A percentile compares a stretch with the other conserved stretches of the same genome.
Evolutionary conservation across 345 rosid genomes (phyloP).

Genomic region (Hibiscus trionum): DNA sequence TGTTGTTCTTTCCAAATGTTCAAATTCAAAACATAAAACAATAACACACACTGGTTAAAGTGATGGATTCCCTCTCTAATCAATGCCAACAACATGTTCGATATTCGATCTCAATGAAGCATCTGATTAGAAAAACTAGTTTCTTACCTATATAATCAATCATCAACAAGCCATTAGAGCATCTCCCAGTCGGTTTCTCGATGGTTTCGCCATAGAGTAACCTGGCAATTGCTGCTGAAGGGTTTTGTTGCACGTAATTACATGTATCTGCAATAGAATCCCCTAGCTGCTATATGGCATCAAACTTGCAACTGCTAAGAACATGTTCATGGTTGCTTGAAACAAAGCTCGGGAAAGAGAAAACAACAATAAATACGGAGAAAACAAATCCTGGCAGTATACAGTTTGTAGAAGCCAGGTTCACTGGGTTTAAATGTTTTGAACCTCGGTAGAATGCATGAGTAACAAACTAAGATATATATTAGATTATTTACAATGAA

Average conservation of each 20-base stretch:
- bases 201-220: neutral
- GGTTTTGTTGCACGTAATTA: neutral
- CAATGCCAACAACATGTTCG: neutral
- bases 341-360: neutral
- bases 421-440: too few relatives aligned
- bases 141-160: neutral
- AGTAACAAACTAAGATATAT: too few relatives aligned
- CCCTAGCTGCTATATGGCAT: neutral
- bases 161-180: neutral
- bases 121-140: neutral
- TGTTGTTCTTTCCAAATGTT: neutral
- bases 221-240: neutral
- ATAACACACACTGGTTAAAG: neutral
- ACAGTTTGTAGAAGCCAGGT: neutral
- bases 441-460: too few relatives aligned
- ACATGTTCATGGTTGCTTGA: neutral
- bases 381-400: neutral
- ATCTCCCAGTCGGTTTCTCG: neutral
- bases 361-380: neutral
- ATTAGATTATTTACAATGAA: too few relatives aligned
- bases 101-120: neutral
- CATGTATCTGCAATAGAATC: neutral
- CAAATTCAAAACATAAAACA: neutral
- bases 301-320: neutral
- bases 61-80: neutral